phyloP scores from a whole-genome alignment of 495 filamentous ascomycete genomes.

The Neurospora terricola region DNA sequence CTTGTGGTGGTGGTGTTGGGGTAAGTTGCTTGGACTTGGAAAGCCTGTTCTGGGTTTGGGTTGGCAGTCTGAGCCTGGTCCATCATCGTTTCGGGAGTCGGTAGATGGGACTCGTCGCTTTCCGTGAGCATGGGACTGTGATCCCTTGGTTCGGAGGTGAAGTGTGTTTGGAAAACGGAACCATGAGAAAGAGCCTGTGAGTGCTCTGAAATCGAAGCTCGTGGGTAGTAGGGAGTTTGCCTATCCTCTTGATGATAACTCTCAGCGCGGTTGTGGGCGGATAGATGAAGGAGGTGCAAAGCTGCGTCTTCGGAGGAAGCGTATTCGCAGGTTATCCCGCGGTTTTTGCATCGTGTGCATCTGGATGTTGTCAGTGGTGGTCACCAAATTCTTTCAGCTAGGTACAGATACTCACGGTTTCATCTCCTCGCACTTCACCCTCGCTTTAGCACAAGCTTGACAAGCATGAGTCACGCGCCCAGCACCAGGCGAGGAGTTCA shows the following conservation, averaged over 20 bases:
- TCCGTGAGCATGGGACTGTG: conserved; percentile 5
- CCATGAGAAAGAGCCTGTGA: neutral
- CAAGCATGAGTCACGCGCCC: conserved; percentile 47
- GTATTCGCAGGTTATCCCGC: conserved; percentile 37
- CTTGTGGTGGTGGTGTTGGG: neutral
- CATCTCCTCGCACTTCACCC: conserved; percentile 45
- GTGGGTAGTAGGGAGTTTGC: neutral
- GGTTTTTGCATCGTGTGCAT: conserved; percentile 39
- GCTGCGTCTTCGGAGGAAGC: conserved; percentile 29
- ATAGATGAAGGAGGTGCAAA: conserved; percentile 26
- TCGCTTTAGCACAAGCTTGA: conserved; percentile 40
- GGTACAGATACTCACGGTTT: conserved; percentile 18
- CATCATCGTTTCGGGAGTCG: conserved; percentile 20
- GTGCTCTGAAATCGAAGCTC: neutral
- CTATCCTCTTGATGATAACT: conserved; percentile 1
- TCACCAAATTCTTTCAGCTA: neutral
- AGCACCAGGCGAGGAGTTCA: conserved; percentile 32
- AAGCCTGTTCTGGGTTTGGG: neutral
- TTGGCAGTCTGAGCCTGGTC: conserved; percentile 9
- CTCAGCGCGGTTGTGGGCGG: conserved; percentile 11
- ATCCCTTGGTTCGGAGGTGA: neutral
- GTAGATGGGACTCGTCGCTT: conserved; percentile 17
- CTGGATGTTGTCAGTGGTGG: conserved; percentile 7
- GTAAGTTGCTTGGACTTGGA: conserved; percentile 5
- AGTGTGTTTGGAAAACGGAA: neutral